Conservation (phyloP, 495 filamentous ascomycete genomes). For the Penicillium steckii region DNA sequence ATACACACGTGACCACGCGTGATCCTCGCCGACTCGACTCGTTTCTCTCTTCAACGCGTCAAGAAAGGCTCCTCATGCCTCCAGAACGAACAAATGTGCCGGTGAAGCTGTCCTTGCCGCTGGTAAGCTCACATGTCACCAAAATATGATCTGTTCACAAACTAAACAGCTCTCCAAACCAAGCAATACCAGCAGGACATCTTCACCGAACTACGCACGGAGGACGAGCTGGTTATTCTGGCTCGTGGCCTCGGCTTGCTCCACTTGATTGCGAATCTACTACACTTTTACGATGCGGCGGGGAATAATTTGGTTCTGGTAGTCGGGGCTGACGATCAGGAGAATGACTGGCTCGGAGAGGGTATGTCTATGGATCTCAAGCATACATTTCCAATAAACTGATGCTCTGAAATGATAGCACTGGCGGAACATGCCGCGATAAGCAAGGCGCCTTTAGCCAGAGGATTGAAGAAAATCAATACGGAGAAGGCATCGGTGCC, state of each 20-base stretch:
- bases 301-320: constrained; percentile 90
- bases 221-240: constrained; percentile 91
- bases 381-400: background rate
- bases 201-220: constrained; percentile 82
- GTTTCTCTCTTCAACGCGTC: constrained; percentile 20
- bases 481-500: constrained; percentile 88
- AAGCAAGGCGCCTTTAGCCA: constrained; percentile 70
- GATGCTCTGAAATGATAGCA: constrained; percentile 41
- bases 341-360: constrained; percentile 93
- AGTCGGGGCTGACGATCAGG: constrained; percentile 86
- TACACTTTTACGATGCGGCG: constrained; percentile 94
- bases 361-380: constrained; percentile 33
- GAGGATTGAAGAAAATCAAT: constrained; percentile 88
- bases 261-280: constrained; percentile 85
- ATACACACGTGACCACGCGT: constrained; percentile 39
- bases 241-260: constrained; percentile 90
- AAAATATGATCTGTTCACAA: background rate
- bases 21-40: background rate
- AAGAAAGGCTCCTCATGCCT: constrained; percentile 49
- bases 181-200: constrained; percentile 86
- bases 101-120: constrained; percentile 89
- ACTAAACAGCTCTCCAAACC: constrained; percentile 13
- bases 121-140: constrained; percentile 55
- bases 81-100: constrained; percentile 59
- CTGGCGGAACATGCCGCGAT: constrained; percentile 91